Percentiles rank a stretch among this genome's conserved stretches.
Conservation (phyloP, 2,329 filamentous ascomycete species). For the Monilinia laxa region DNA sequence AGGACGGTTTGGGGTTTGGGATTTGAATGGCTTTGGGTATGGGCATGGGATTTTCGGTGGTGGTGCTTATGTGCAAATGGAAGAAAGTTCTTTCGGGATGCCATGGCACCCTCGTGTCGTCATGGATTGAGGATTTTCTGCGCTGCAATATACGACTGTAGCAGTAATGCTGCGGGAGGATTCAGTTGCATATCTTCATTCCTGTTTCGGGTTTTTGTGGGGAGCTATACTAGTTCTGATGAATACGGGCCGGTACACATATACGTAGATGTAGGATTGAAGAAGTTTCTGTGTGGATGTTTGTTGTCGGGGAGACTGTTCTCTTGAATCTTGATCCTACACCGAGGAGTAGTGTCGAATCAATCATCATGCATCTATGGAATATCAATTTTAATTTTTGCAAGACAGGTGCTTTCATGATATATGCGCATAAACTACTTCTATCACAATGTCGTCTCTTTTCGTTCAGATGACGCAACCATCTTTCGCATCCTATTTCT, state of each 20-base stretch:
- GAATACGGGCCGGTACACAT: neutral
- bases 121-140: neutral
- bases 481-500: neutral
- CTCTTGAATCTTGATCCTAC: neutral
- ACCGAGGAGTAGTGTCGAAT: neutral
- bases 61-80: neutral
- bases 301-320: neutral
- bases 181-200: neutral
- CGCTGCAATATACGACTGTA: slow-evolving; percentile 5
- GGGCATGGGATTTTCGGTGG: neutral
- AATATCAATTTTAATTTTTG: neutral
- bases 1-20: neutral
- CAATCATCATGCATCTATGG: neutral
- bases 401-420: neutral
- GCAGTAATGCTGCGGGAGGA: neutral
- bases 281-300: neutral
- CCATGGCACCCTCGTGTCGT: neutral
- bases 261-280: neutral
- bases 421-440: neutral
- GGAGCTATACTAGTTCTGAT: neutral
- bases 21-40: neutral
- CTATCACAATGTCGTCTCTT: neutral
- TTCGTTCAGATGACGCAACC: neutral
- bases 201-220: neutral
- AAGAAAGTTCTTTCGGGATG: slow-evolving; percentile 15